A percentile compares a stretch with the other conserved stretches of the same genome.
Conservation (phyloP, 2,329 filamentous ascomycete species). For the Fusarium pseudograminearum region DNA sequence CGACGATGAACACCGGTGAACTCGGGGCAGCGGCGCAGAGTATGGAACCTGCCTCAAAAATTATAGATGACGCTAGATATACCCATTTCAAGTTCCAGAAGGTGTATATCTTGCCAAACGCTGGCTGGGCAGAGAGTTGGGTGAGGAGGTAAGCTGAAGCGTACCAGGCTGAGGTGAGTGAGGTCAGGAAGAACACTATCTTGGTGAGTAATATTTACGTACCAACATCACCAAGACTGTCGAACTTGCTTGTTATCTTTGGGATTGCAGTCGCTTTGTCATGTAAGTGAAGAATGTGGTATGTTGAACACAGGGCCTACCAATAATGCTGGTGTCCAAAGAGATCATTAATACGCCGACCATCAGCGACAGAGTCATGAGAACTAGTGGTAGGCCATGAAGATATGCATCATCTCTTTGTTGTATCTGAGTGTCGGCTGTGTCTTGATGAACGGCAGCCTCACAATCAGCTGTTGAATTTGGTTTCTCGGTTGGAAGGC, state of each 20-base stretch:
- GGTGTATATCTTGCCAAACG: constrained; percentile 51
- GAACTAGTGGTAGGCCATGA: constrained; percentile 20
- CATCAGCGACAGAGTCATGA: constrained; percentile 41
- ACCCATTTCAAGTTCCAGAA: constrained; percentile 51
- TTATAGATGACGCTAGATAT: constrained; percentile 39
- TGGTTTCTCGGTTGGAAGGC: neutral
- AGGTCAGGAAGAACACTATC: rapidly evolving
- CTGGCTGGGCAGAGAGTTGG: constrained; percentile 44
- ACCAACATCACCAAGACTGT: constrained; percentile 51
- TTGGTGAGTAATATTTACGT: neutral
- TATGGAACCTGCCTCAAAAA: constrained; percentile 48
- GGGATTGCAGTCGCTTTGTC: constrained; percentile 44
- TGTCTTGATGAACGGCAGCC: neutral
- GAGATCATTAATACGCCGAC: constrained; percentile 37
- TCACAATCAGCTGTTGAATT: neutral
- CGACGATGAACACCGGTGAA: constrained; percentile 54
- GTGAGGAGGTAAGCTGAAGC: constrained; percentile 47
- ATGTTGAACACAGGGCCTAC: neutral
- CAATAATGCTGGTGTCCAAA: constrained; percentile 44
- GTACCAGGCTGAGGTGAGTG: constrained; percentile 48
- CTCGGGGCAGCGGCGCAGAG: constrained; percentile 48
- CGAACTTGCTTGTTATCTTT: constrained; percentile 48
- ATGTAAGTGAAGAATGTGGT: neutral
- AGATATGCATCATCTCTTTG: constrained; percentile 24
- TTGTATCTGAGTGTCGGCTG: neutral